Conservation (phyloP, 2,329 filamentous ascomycete species). For the Penicillium brasilianum region DNA sequence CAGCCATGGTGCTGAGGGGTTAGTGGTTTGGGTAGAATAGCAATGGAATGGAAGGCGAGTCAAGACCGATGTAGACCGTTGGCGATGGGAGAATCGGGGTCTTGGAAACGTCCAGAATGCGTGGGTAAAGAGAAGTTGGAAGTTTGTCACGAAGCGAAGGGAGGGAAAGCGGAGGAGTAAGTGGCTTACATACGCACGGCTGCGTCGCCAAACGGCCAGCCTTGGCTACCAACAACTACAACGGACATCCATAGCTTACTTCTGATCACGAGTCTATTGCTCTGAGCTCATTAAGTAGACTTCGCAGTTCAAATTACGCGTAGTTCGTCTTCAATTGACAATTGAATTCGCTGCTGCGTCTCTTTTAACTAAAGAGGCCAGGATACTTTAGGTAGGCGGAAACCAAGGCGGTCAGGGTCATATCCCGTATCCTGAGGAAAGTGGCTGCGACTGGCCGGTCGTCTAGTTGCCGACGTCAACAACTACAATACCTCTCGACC, state of each 20-base stretch:
- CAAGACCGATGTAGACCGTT: background rate
- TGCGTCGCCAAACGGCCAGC: background rate
- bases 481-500: background rate
- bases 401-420: slow-evolving; percentile 3
- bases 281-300: background rate
- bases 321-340: too few relatives aligned
- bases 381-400: background rate
- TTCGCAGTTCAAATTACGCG: too few relatives aligned
- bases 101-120: slow-evolving; percentile 6
- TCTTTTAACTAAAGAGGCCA: background rate
- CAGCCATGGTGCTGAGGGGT: slow-evolving; percentile 66
- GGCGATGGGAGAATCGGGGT: background rate
- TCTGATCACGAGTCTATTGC: background rate
- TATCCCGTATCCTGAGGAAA: background rate
- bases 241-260: background rate
- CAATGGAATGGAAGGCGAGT: slow-evolving; percentile 8
- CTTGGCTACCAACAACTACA: background rate
- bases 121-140: slow-evolving; percentile 14
- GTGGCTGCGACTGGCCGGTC: background rate
- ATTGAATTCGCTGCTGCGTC: background rate
- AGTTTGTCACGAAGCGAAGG: slow-evolving; percentile 23
- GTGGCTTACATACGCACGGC: slow-evolving; percentile 27
- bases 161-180: slow-evolving; percentile 27
- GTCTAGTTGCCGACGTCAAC: background rate
- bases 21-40: background rate